Base-by-base conservation (phyloP, 2,329 filamentous ascomycete genomes). In the Bipolaris zeicola region DNA sequence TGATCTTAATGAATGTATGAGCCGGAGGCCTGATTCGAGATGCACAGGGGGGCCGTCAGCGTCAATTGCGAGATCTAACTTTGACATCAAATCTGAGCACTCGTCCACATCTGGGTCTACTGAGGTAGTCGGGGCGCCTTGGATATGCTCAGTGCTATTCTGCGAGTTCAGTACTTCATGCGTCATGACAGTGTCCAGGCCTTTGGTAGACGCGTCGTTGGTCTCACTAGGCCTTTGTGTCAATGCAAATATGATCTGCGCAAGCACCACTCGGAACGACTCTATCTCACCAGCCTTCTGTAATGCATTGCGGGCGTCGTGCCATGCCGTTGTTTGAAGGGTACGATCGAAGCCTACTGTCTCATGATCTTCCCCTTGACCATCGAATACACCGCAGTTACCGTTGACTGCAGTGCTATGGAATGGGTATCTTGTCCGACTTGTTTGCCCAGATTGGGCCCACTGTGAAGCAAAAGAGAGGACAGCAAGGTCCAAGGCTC, bases 381-480 rank as follows among this genome's bases (percentile, higher is more conserved):
- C 41, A 16, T 52, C 47, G 34, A 62, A 65, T 1, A 62, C 63
- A 20, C 48, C 51, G 24, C 39, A 41, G 51, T 48, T 50, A 13
- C 59, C 43, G 2, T 61, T 54, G 2, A 56, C 31, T 5, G 45
- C 55, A 16, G 53, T 56, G 20, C 58, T 62, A 28, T 65, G 56
- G 60, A 69, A 73, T 5, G 72, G 70, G 55, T 74, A 75, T 31
- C 64, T 70, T 6, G 64, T 60, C 42, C 58, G 67, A 51, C 66
- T 68, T 55, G 65, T 62, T 42, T 66, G 53, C 24, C 67, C 68
- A 3, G 67, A 67, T 26, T 73, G 72, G 2, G 71, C 69, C 80
- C 82, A 83, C 59, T 84, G 82, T 0, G 81, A 79, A 3, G 82
- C 80, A 65, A 84, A 84, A 0, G 82, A 79, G 73, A 83, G 80